Base-by-base conservation (phyloP, 768 basidiomycete species). In the Leccinum aurantiacum region DNA sequence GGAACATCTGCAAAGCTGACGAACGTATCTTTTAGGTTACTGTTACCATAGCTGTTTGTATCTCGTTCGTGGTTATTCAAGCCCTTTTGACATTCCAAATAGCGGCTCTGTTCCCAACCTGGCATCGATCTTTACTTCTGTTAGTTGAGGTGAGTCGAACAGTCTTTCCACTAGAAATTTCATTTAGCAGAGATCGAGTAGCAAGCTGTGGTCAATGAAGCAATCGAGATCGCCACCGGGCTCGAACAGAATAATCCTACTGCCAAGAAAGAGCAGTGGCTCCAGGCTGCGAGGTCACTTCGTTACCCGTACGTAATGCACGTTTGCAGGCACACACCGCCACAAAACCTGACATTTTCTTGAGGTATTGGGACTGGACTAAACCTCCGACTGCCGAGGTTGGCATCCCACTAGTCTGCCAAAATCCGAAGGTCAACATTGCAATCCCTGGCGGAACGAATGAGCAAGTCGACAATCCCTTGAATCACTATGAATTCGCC, bases 21-120 rank as follows among this genome's bases (percentile, higher is more conserved):
- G 24, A 55, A 47, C 15, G 3, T 14, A 5, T 49, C 2, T 22
- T 27, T 55, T 14, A 67, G 66, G 66, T 1, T 67, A 68, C 49
- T 67, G 66, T 53, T 66, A 63, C 35, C 66, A 67, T 41, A 48
- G n/a, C 22, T 58, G 66, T 67, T 17, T 13, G 67, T 58, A 10
- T 10, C 24, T 29, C 2, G 13, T 6, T n/a, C 15, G 3, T 1
- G 1, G 1, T 6, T 4, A 22, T 51, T 22, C 1, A 15, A 54
- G 6, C 5, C 6, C 11, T 8, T 8, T 24, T 69, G 44, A 68
- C 29, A 50, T 33, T 29, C 19, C 15, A n/a, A 41, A 54, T 25
- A 67, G 66, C 66, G 48, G 57, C 67, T 31, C 24, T 67, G n/a
- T 67, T 67, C 49, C 66, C 66, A 24, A 48, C 67, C 15, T 67